Percentiles rank a stretch among this genome's conserved stretches.
phyloP scores from a whole-genome alignment of 2,329 filamentous ascomycete genomes.

The Sarocladium strictum region DNA sequence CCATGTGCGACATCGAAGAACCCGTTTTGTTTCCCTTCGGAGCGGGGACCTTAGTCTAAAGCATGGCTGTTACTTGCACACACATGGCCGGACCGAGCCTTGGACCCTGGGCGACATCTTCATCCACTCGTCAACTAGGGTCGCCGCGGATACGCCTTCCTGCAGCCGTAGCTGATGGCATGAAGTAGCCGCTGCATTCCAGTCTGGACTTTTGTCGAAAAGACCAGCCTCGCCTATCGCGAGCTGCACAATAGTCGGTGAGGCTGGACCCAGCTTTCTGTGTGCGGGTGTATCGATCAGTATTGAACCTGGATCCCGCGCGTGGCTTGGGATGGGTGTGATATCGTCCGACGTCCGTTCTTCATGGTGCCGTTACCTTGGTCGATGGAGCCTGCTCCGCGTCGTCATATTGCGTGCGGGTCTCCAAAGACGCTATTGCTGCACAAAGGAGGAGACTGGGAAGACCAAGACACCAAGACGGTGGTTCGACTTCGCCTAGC shows the following conservation, averaged over 20 bases:
- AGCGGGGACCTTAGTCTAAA: conserved; percentile 4
- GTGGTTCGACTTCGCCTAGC: too few species aligned
- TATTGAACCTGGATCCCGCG: too few species aligned
- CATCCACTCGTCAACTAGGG: conserved; percentile 3
- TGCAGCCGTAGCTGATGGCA: background rate
- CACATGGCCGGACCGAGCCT: background rate
- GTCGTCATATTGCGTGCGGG: background rate
- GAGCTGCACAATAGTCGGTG: too few species aligned
- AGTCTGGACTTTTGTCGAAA: background rate
- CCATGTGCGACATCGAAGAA: background rate
- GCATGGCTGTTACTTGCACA: background rate
- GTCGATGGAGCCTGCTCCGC: background rate
- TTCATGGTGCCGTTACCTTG: background rate
- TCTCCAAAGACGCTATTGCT: background rate
- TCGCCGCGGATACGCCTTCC: background rate
- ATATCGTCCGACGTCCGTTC: too few species aligned
- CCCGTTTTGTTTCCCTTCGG: background rate
- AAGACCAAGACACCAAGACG: background rate
- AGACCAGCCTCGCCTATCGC: too few species aligned
- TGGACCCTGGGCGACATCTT: background rate
- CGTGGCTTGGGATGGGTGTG: too few species aligned
- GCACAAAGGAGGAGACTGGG: background rate
- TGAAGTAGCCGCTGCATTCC: background rate
- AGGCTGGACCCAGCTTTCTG: too few species aligned
- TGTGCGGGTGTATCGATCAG: too few species aligned